These are phyloP conservation scores for Phytophthora chlamydospora DNA, from an alignment of 352 stramenopile genomes.

Conservation along the genomic window DNA sequence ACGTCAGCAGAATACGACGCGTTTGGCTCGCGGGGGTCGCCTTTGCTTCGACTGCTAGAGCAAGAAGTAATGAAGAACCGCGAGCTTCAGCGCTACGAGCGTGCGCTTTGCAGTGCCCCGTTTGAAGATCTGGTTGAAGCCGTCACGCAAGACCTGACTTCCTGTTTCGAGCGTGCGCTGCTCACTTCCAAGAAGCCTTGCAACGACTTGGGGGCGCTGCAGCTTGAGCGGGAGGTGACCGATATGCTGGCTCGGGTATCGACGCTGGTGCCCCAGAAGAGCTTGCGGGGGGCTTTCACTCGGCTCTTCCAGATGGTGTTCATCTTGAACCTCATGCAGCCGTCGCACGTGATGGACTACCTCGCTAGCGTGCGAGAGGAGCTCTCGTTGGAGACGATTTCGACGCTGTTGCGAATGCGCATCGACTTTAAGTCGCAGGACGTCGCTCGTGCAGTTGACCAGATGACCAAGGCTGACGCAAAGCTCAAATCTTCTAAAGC, in stretches of 20 bases:
- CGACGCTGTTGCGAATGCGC: slow-evolving; percentile 65
- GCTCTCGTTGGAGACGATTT: slow-evolving; percentile 55
- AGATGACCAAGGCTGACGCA: slow-evolving; percentile 33
- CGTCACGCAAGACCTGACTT: slow-evolving; percentile 62
- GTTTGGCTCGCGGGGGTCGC: slow-evolving; percentile 63
- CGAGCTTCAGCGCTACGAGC: slow-evolving; percentile 66
- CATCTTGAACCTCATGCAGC: slow-evolving; percentile 82
- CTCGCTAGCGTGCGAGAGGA: slow-evolving; percentile 54
- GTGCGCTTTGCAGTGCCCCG: slow-evolving; percentile 52
- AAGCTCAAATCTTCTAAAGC: slow-evolving; percentile 7
- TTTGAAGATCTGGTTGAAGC: slow-evolving; percentile 77
- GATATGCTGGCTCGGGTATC: slow-evolving; percentile 64
- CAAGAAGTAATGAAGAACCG: slow-evolving; percentile 73
- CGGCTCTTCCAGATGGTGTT: slow-evolving; percentile 81
- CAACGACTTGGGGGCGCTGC: slow-evolving; percentile 82
- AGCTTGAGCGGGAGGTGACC: slow-evolving; percentile 78
- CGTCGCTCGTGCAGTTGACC: slow-evolving; percentile 45
- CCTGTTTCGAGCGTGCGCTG: slow-evolving; percentile 61
- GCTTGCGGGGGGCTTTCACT: slow-evolving; percentile 69
- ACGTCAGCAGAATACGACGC: slow-evolving; percentile 69
- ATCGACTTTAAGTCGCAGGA: slow-evolving; percentile 72
- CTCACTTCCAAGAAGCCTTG: slow-evolving; percentile 63
- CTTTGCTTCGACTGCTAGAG: slow-evolving; percentile 70
- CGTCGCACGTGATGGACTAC: slow-evolving; percentile 75
- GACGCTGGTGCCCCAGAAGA: slow-evolving; percentile 56